Evolutionary conservation across 1,284 basidiomycete species (phyloP).

Genomic region (Austroboletus novae-zelandiae): DNA sequence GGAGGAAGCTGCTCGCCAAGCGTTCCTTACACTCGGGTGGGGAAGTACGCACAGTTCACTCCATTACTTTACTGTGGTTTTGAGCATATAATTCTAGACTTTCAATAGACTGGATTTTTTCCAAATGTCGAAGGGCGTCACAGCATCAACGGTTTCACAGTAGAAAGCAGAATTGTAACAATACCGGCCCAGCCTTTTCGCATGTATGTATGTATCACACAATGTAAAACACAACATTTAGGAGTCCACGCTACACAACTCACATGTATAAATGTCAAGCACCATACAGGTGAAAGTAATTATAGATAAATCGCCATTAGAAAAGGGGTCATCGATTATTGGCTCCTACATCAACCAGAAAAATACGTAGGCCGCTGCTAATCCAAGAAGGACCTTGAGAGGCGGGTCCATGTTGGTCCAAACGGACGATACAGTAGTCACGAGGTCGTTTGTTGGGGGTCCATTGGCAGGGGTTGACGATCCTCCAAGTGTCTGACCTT

Average conservation of each 20-base stretch:
- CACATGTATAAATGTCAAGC: too few species aligned
- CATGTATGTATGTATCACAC: background rate
- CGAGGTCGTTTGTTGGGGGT: constrained; percentile 32
- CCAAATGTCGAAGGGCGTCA: background rate
- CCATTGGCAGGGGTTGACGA: constrained; percentile 20
- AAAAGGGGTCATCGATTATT: too few species aligned
- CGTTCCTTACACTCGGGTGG: constrained; percentile 49
- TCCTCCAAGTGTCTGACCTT: constrained; percentile 67
- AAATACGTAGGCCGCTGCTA: constrained; percentile 60
- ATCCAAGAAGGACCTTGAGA: constrained; percentile 56
- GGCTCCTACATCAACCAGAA: constrained; percentile 51
- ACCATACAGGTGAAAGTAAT: too few species aligned
- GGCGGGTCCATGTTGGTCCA: constrained; percentile 59
- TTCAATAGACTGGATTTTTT: constrained; percentile 9
- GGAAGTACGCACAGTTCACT: constrained; percentile 25
- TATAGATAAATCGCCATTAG: too few species aligned
- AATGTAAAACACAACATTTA: too few species aligned
- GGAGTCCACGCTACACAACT: too few species aligned
- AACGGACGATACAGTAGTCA: constrained; percentile 31
- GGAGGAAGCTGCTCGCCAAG: constrained; percentile 53
- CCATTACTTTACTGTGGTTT: background rate
- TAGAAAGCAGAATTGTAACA: constrained; percentile 10
- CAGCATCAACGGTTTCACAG: background rate
- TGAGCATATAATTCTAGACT: constrained; percentile 13
- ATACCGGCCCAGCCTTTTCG: background rate